Conservation (phyloP, 768 basidiomycete genomes). For the Boletus pseudopeckii region DNA sequence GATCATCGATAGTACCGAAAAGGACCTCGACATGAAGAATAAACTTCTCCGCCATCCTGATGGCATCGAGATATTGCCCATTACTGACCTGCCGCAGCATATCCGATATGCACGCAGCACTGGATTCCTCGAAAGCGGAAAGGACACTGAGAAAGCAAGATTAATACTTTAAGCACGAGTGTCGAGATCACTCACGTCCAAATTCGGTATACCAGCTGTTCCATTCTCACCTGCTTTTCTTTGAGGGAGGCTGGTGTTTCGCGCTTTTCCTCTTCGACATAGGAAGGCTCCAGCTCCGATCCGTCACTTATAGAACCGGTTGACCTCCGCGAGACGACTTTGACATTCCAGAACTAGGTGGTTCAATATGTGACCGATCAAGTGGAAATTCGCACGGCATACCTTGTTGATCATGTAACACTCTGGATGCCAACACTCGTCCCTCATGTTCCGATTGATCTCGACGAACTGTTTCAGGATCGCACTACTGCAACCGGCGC, state of each 20-base stretch:
- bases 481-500: conserved; percentile 94
- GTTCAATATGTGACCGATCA: conserved; percentile 9
- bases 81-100: conserved; percentile 98
- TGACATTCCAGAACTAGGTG: conserved; percentile 96
- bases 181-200: conserved; percentile 75
- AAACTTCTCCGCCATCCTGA: conserved; percentile 98
- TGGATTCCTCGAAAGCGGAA: conserved; percentile 98
- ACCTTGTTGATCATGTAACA: conserved; percentile 99
- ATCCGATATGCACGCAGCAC: conserved; percentile 97
- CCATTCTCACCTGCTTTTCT: conserved; percentile 91
- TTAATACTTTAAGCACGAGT: conserved; percentile 4
- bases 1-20: conserved; percentile 95
- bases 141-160: conserved; percentile 57
- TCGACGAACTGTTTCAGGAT: conserved; percentile 99
- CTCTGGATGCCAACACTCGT: conserved; percentile 99
- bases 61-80: conserved; percentile 93
- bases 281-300: conserved; percentile 51
- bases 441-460: conserved; percentile 96
- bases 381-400: conserved; percentile 16
- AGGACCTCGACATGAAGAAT: conserved; percentile 97
- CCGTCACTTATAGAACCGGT: conserved; percentile 55
- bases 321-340: conserved; percentile 75
- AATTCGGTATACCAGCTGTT: conserved; percentile 95
- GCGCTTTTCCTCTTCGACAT: conserved; percentile 71
- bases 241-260: conserved; percentile 79